These are phyloP conservation scores for Ephemerocybe angulata DNA, from an alignment of 768 basidiomycete genomes.

Conservation along the genomic window DNA sequence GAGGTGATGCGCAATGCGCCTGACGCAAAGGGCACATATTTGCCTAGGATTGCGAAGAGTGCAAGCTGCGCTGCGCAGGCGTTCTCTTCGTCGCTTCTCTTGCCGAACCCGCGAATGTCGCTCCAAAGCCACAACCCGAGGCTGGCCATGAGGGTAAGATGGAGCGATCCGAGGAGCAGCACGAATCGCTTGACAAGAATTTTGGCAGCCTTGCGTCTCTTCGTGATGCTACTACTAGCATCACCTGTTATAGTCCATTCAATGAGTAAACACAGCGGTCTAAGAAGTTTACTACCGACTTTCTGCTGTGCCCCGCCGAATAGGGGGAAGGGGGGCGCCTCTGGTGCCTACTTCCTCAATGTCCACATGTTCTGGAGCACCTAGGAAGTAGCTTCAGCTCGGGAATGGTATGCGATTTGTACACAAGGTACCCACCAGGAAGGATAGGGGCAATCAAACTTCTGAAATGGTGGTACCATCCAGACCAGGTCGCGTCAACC, in stretches of 20 bases:
- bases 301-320: no score
- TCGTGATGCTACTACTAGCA: background rate
- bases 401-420: no score
- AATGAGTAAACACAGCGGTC: background rate
- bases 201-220: background rate
- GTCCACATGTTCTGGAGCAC: background rate
- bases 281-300: no score
- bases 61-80: background rate
- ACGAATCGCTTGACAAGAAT: slow-evolving; percentile 1
- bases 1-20: slow-evolving; percentile 2
- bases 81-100: background rate
- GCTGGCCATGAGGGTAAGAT: slow-evolving; percentile 10
- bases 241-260: background rate
- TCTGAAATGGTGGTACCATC: background rate
- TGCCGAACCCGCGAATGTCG: slow-evolving; percentile 1
- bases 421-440: background rate
- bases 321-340: no score
- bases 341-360: no score
- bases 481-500: background rate
- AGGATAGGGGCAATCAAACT: background rate
- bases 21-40: background rate
- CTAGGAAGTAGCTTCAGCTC: no score
- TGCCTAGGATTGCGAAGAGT: slow-evolving; percentile 1
- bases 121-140: slow-evolving; percentile 15
- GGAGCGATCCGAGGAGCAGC: slow-evolving; percentile 6